These are phyloP conservation scores for Sporobolomyces roseus DNA, from an alignment of 768 basidiomycete genomes.

Conservation along the genomic window DNA sequence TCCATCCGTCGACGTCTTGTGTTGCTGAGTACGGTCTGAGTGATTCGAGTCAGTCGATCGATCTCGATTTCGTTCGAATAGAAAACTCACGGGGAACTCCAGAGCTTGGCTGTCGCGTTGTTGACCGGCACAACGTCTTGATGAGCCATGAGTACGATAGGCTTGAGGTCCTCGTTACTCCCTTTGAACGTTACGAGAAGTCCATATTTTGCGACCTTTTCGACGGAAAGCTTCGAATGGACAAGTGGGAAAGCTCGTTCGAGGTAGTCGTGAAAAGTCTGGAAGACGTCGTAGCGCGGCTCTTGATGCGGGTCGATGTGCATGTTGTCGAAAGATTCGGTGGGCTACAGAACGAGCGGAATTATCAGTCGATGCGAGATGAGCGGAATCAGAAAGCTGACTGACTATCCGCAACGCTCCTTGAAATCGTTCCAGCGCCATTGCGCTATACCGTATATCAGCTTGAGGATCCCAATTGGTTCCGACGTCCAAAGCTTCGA, in stretches of 20 bases:
- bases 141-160: slow-evolving; percentile 53
- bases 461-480: slow-evolving; percentile 15
- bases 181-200: slow-evolving; percentile 59
- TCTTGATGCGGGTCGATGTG: slow-evolving; percentile 4
- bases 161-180: slow-evolving; percentile 60
- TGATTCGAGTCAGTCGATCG: background rate
- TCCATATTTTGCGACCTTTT: slow-evolving; percentile 3
- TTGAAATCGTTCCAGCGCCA: slow-evolving; percentile 22
- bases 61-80: background rate
- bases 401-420: slow-evolving; percentile 22
- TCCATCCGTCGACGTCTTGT: slow-evolving; percentile 31
- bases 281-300: slow-evolving; percentile 10
- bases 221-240: slow-evolving; percentile 47
- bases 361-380: background rate
- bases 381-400: background rate
- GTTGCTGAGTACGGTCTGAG: slow-evolving; percentile 13
- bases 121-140: slow-evolving; percentile 37
- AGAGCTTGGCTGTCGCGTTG: background rate
- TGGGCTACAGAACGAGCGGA: slow-evolving; percentile 4
- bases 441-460: slow-evolving; percentile 8
- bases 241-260: slow-evolving; percentile 4
- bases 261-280: slow-evolving; percentile 11
- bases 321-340: slow-evolving; percentile 19
- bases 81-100: slow-evolving; percentile 16
- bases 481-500: slow-evolving; percentile 4